Base-by-base conservation (phyloP, 2,329 filamentous ascomycete species). In the Diplodia seriata region DNA sequence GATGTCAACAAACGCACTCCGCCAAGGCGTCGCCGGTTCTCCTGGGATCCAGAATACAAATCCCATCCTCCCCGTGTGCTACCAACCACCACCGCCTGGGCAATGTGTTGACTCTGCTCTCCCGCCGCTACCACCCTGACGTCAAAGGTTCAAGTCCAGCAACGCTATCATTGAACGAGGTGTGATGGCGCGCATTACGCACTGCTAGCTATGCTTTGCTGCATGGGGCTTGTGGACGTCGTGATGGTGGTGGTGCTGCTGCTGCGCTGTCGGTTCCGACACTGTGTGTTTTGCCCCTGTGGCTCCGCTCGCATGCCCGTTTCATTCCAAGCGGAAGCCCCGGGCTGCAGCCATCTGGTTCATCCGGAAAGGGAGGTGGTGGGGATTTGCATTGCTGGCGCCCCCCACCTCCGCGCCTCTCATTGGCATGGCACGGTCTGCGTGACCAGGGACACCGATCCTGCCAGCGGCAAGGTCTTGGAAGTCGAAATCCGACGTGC, bases 311-410 rank as follows among this genome's bases (percentile, higher is more conserved):
- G 15, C 26, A 51, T 62, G 57, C 57, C 51, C 57, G 59, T 63
- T 63, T 63, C 59, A 63, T 63, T 63, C n/a, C 29, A 63, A 51
- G 59, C 57, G 40, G 57, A 18, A 61, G 15, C 9, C 38, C 40
- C 23, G 23, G 23, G 56, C 26, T 62, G 57, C 57, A 62, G 26
- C 29, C 57, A 12, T 51, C 9, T 12, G 18, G 43, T 38, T 50
- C 50, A 36, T 11, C 54, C 54, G 31, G 59, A 31, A 47, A 18
- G 43, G 29, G 31, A 49, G 43, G 50, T 26, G 43, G 50, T 36
- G 43, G 23, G n/a, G 31, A 26, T 63, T 36, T 18, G 31, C 26
- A n/a, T 43, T 33, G n/a, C 38, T 29, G 56, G 20, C 33, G 15
- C 31, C 33, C 33, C 33, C 54, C 18, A 33, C 54, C 4, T 29